Base-by-base conservation (phyloP, 2,329 filamentous ascomycete genomes). In the Helotiales sp. region DNA sequence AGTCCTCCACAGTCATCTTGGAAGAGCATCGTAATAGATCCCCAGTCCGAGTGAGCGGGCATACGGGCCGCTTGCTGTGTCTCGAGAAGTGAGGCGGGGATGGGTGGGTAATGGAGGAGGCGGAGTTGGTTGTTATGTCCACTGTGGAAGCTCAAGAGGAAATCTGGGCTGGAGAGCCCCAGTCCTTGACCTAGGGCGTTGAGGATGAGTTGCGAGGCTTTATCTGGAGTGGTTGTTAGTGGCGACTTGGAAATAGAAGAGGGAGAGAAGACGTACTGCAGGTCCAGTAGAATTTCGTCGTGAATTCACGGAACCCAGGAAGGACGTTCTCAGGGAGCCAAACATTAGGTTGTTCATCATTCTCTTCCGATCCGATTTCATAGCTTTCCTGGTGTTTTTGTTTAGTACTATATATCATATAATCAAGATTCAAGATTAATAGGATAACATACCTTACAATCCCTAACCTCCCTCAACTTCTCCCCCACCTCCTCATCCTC, bases 61-160 rank as follows among this genome's bases (percentile, higher is more conserved):
- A 82, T 80, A 13, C 81, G 73, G 12, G 76, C 74, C 31, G 74
- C 72, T 9, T 67, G 66, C 13, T 75, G 71, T 19, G 66, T 73
- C 38, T 77, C 75, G 9, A 82, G 58, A 46, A 72, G 72, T 25
- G 72, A 72, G 1, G 74, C 75, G 17, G 77, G 75, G 10, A 83
- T 72, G 1, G 80, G 73, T 1, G 81, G 79, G 55, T 84, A 87
- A 66, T 87, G 83, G 6, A 87, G 72, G 19, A 88, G 71, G 2
- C 85, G 78, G 13, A 87, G 74, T 67, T 87, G 83, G 61, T 84
- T 83, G 63, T 83, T 79, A 56, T 80, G 75, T 0, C 79, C 79
- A 31, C 76, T 77, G 69, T 87, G 84, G 44, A 80, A 76, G 19
- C 70, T 68, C 2, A 77, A 62, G n/a, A 82, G 69, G 60, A 76